Percentiles rank a stretch among this genome's conserved stretches.
Evolutionary conservation across 1,284 basidiomycete species (phyloP).

Genomic region (Tilletia walkeri): DNA sequence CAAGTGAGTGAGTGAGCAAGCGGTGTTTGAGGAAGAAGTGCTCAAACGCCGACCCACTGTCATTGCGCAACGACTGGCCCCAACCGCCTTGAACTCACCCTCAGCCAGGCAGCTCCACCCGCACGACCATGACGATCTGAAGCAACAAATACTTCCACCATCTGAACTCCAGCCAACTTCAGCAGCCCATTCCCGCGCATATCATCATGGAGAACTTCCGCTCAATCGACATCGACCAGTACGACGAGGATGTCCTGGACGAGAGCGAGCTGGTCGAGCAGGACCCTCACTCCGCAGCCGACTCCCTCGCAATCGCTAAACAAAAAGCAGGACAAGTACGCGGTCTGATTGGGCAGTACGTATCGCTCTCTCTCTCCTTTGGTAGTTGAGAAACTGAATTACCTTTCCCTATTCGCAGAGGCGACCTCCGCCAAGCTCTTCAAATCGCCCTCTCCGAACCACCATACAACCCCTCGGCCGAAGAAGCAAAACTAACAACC

Average conservation of each 20-base stretch:
- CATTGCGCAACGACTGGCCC: too few relatives aligned
- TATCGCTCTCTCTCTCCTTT: not conserved
- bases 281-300: conserved; percentile 75
- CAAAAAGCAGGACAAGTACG: conserved; percentile 73
- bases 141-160: too few relatives aligned
- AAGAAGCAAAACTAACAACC: conserved; percentile 56
- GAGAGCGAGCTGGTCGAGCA: conserved; percentile 77
- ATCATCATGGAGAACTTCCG: conserved; percentile 63
- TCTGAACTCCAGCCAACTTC: too few relatives aligned
- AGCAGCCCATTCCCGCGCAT: too few relatives aligned
- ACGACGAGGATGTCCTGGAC: conserved; percentile 84
- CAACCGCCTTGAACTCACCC: too few relatives aligned
- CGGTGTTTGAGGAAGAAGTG: too few relatives aligned
- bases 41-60: too few relatives aligned
- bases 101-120: too few relatives aligned
- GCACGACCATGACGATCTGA: too few relatives aligned
- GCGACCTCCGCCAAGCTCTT: conserved; percentile 45
- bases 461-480: conserved; percentile 42
- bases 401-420: conserved; percentile 23
- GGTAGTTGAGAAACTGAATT: not conserved
- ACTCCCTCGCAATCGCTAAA: conserved; percentile 73
- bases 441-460: conserved; percentile 38
- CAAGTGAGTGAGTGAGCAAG: too few relatives aligned
- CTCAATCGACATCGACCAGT: conserved; percentile 90
- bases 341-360: conserved; percentile 58